These are phyloP conservation scores for Neopestalotiopsis rosae DNA, from an alignment of 2,329 filamentous ascomycete genomes.

Conservation along the genomic window DNA sequence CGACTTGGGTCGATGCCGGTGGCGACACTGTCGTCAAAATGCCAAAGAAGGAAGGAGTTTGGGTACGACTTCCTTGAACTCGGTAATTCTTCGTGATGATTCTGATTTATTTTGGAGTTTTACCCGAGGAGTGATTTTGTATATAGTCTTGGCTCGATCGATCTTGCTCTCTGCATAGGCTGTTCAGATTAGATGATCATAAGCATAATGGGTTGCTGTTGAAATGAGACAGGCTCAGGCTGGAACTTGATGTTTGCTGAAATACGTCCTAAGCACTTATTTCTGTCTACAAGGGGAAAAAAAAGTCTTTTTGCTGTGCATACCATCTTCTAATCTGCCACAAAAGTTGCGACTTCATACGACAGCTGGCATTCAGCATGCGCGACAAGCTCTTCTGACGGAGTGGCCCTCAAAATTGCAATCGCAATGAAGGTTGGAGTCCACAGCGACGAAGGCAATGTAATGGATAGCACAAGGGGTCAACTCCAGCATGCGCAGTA, in stretches of 20 bases:
- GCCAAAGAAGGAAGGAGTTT: slow-evolving; percentile 30
- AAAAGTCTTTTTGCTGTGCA: no score
- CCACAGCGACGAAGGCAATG: no score
- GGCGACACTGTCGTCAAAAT: slow-evolving; percentile 57
- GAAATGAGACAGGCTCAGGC: neutral
- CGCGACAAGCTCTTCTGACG: neutral
- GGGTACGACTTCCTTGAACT: neutral
- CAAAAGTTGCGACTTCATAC: no score
- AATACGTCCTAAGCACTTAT: no score
- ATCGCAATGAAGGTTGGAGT: no score
- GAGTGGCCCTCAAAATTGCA: no score
- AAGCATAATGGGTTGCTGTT: neutral
- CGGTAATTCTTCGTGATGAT: no score
- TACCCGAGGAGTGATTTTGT: neutral
- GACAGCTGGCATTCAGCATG: no score
- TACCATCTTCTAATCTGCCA: no score
- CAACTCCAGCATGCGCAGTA: neutral
- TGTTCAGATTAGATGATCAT: neutral
- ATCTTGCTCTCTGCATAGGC: neutral
- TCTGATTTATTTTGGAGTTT: neutral
- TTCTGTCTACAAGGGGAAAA: no score
- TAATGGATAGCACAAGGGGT: no score
- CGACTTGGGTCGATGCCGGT: slow-evolving; percentile 70
- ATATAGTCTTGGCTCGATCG: neutral
- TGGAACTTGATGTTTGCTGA: neutral